A percentile compares a stretch with the other conserved stretches of the same genome.
Evolutionary conservation across 1,139 yeast species (phyloP).

Genomic region (Taphrina pruni): DNA sequence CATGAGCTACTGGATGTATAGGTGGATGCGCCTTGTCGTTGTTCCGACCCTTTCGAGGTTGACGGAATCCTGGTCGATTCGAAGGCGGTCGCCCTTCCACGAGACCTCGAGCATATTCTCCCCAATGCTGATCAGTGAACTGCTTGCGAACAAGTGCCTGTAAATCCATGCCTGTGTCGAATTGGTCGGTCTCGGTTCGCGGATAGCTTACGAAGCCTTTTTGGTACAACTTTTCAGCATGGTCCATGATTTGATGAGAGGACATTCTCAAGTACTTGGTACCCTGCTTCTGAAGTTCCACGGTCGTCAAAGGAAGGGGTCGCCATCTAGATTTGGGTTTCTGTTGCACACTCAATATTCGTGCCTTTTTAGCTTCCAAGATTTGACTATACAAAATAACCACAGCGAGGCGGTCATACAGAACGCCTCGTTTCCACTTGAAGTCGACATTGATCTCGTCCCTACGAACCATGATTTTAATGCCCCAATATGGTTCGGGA

Average conservation of each 20-base stretch:
- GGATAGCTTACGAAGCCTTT: slow-evolving; percentile 91
- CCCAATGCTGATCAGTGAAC: slow-evolving; percentile 58
- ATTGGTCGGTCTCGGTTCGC: slow-evolving; percentile 93
- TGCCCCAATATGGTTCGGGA: slow-evolving; percentile 81
- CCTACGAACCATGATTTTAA: slow-evolving; percentile 58
- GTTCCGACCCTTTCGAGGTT: slow-evolving; percentile 79
- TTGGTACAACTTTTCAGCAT: slow-evolving; percentile 83
- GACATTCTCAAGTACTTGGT: slow-evolving; percentile 73
- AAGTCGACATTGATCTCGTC: slow-evolving; percentile 53
- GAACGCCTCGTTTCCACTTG: slow-evolving; percentile 70
- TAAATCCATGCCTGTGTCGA: slow-evolving; percentile 77
- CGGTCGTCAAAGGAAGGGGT: slow-evolving; percentile 93
- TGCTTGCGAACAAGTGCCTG: slow-evolving; percentile 66
- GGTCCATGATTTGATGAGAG: slow-evolving; percentile 67
- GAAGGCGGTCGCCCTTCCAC: slow-evolving; percentile 47
- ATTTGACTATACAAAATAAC: slow-evolving; percentile 71
- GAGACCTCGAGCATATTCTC: slow-evolving; percentile 55
- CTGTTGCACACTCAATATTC: slow-evolving; percentile 60
- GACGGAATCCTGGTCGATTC: slow-evolving; percentile 52
- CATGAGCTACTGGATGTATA: slow-evolving; percentile 76
- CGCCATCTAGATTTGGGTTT: slow-evolving; percentile 76
- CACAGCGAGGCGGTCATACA: slow-evolving; percentile 75
- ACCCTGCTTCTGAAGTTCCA: slow-evolving; percentile 89
- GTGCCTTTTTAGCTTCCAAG: slow-evolving; percentile 58
- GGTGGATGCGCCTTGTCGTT: slow-evolving; percentile 99